A percentile compares a stretch with the other conserved stretches of the same genome.
These are phyloP conservation scores for Daldinia decipiens DNA, from an alignment of 495 filamentous ascomycete species.

Conservation along the genomic window DNA sequence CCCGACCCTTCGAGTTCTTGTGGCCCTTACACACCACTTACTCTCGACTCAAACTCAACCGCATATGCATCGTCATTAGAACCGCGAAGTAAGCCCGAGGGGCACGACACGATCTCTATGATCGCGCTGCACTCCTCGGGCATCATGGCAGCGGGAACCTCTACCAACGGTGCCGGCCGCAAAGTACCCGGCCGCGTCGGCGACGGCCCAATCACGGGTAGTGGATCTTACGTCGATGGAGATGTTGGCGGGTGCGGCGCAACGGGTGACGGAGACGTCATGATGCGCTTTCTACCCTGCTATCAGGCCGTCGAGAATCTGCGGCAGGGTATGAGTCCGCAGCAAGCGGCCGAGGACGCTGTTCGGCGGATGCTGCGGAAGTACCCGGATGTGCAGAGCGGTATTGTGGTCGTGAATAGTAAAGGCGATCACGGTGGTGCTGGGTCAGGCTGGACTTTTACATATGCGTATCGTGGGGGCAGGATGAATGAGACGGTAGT, in stretches of 20 bases:
- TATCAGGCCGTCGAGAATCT: conserved; percentile 62
- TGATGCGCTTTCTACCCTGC: conserved; percentile 63
- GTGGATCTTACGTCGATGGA: conserved; percentile 61
- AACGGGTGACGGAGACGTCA: conserved; percentile 61
- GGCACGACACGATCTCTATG: conserved; percentile 62
- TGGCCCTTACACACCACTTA: conserved; percentile 53
- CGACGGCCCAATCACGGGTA: conserved; percentile 60
- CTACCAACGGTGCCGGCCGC: conserved; percentile 59
- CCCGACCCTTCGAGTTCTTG: conserved; percentile 51
- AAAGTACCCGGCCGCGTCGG: conserved; percentile 61
- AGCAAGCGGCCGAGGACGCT: conserved; percentile 56
- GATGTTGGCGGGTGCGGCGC: conserved; percentile 61
- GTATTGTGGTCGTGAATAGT: conserved; percentile 57
- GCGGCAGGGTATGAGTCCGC: conserved; percentile 54
- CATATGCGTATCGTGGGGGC: conserved; percentile 57
- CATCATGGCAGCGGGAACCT: conserved; percentile 59
- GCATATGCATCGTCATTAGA: conserved; percentile 3
- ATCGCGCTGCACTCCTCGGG: conserved; percentile 52
- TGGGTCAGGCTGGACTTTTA: conserved; percentile 59
- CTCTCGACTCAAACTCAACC: conserved; percentile 11
- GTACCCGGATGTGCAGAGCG: conserved; percentile 56
- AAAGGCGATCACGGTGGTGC: conserved; percentile 57
- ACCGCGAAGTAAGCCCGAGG: conserved; percentile 13
- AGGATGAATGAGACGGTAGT: conserved; percentile 55
- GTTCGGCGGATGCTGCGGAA: conserved; percentile 57